Evolutionary conservation across 345 rosid species (phyloP).

Genomic region (Diplotaxis tenuifolia): DNA sequence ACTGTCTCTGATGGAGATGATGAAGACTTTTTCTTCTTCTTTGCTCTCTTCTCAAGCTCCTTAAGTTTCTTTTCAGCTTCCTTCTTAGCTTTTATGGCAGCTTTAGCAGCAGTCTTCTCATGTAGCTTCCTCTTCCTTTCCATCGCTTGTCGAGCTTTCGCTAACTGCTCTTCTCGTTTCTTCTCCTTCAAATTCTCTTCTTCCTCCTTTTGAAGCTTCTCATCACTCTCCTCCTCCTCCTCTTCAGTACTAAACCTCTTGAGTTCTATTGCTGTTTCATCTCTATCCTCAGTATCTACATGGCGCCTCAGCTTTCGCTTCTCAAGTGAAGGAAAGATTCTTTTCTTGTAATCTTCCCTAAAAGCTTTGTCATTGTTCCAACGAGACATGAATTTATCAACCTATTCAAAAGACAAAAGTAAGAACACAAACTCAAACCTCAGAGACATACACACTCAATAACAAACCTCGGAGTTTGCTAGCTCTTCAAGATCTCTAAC

Average conservation of each 20-base stretch:
- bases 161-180: slow-evolving; percentile 76
- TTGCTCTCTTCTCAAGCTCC: slow-evolving; percentile 83
- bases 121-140: slow-evolving; percentile 94
- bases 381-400: slow-evolving; percentile 65
- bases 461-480: slow-evolving; percentile 49
- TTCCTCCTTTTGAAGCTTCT: slow-evolving; percentile 37
- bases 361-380: slow-evolving; percentile 65
- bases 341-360: slow-evolving; percentile 82
- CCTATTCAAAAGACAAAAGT: slow-evolving; percentile 40
- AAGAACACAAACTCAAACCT: slow-evolving; percentile 26
- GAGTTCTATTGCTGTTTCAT: slow-evolving; percentile 42
- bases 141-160: slow-evolving; percentile 68
- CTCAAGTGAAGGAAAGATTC: slow-evolving; percentile 63
- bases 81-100: slow-evolving; percentile 72
- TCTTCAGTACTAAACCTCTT: slow-evolving; percentile 40
- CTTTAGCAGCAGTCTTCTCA: slow-evolving; percentile 82
- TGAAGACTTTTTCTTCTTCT: slow-evolving; percentile 54
- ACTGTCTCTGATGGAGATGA: slow-evolving; percentile 33
- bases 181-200: slow-evolving; percentile 71
- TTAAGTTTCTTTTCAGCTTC: slow-evolving; percentile 86
- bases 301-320: too few species aligned
- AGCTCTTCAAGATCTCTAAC: slow-evolving; percentile 56
- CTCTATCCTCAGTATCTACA: slow-evolving; percentile 44
- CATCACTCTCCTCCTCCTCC: slow-evolving; percentile 20
- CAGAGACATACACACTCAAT: background rate